A percentile compares a stretch with the other conserved stretches of the same genome.
phyloP scores from a whole-genome alignment of 345 rosid species.

The Citrus maxima region DNA sequence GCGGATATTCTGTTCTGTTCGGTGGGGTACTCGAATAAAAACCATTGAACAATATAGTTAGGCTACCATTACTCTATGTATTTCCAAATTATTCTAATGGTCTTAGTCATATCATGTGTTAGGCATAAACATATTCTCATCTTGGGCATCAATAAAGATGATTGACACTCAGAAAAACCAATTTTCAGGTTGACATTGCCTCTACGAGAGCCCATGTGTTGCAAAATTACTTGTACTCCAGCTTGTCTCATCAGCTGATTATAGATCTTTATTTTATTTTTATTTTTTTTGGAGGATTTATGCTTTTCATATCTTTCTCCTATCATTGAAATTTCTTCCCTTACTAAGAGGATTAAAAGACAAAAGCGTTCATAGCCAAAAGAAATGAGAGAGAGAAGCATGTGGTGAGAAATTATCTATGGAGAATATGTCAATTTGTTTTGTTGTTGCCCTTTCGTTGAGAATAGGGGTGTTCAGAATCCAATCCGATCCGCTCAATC shows the following conservation, averaged over 20 bases:
- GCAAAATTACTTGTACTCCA: background rate
- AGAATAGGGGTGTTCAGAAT: background rate
- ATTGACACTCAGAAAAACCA: background rate
- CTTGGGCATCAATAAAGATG: background rate
- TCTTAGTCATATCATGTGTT: background rate
- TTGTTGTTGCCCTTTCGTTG: background rate
- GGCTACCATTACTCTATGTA: background rate
- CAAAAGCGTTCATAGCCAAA: background rate
- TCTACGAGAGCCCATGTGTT: background rate
- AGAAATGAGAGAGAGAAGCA: background rate
- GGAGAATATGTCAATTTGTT: slow-evolving; percentile 14
- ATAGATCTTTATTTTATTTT: background rate
- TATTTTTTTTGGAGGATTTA: background rate
- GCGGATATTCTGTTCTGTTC: background rate
- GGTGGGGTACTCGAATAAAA: background rate
- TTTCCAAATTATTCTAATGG: background rate
- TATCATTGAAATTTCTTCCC: background rate
- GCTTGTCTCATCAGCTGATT: background rate
- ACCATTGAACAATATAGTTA: background rate
- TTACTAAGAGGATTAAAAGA: background rate
- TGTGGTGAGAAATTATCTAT: slow-evolving; percentile 22
- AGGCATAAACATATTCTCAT: background rate
- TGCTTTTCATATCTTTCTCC: background rate
- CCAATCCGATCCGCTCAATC: too few species aligned
- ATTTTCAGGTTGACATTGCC: background rate